phyloP scores from a whole-genome alignment of 371 early-diverging fungal genomes.

The Mortierella polycephala region DNA sequence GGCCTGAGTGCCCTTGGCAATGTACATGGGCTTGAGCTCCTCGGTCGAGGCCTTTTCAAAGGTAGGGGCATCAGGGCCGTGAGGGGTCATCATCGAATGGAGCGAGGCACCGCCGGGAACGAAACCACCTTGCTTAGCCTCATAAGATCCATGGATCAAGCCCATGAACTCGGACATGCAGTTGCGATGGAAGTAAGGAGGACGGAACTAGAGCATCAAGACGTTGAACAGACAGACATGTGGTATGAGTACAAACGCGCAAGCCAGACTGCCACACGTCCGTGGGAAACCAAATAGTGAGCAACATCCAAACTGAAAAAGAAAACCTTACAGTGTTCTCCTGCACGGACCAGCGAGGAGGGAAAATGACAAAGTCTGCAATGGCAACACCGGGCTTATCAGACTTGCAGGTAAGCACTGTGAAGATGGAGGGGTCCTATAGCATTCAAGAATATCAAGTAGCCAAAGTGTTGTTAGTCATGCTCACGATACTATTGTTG shows the following conservation, averaged over 20 bases:
- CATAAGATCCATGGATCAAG: slow-evolving; percentile 90
- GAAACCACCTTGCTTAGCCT: slow-evolving; percentile 93
- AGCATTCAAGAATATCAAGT: background rate
- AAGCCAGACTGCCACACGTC: background rate
- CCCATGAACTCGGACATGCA: slow-evolving; percentile 98
- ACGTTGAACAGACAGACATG: background rate
- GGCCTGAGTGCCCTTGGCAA: slow-evolving; percentile 85
- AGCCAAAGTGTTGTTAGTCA: background rate
- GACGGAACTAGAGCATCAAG: slow-evolving; percentile 73
- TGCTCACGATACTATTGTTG: background rate
- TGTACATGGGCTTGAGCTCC: slow-evolving; percentile 80
- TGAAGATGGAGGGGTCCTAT: slow-evolving; percentile 95
- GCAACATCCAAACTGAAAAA: background rate
- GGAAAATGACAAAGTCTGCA: slow-evolving; percentile 97
- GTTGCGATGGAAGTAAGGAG: slow-evolving; percentile 97
- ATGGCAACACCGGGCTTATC: slow-evolving; percentile 89
- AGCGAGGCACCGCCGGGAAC: slow-evolving; percentile 93
- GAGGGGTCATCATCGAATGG: slow-evolving; percentile 91
- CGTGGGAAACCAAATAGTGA: slow-evolving; percentile 34
- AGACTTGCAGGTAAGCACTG: slow-evolving; percentile 93
- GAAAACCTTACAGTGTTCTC: slow-evolving; percentile 78
- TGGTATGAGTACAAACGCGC: background rate
- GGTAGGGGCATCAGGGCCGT: slow-evolving; percentile 92
- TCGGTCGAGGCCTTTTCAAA: slow-evolving; percentile 81
- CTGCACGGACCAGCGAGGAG: slow-evolving; percentile 96